Evolutionary conservation across 139 green algal genomes (phyloP).

Genomic region (Mesotaenium endlicherianum): DNA sequence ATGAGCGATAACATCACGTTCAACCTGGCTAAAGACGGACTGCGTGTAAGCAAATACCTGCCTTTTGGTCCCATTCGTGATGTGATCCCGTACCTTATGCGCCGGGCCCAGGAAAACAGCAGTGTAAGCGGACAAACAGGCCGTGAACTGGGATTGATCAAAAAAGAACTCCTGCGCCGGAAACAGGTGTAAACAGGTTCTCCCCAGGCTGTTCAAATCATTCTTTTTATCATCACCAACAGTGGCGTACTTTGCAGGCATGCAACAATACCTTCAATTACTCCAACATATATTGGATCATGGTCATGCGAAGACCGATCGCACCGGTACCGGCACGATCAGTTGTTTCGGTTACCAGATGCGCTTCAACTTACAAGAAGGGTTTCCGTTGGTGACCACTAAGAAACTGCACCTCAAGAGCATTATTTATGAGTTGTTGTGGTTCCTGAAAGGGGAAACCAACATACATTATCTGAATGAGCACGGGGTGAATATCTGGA

Average conservation of each 20-base stretch:
- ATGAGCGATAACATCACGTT: too few relatives aligned
- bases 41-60: constrained; percentile 43
- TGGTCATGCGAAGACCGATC: background rate
- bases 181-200: too few relatives aligned
- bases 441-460: background rate
- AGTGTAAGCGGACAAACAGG: constrained; percentile 31
- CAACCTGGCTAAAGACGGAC: too few relatives aligned
- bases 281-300: background rate
- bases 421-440: background rate
- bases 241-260: too few relatives aligned
- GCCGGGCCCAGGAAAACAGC: constrained; percentile 43
- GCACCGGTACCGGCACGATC: background rate
- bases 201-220: too few relatives aligned
- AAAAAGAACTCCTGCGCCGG: too few relatives aligned
- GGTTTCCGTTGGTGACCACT: background rate
- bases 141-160: too few relatives aligned
- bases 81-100: constrained; percentile 43
- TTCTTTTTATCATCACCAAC: too few relatives aligned
- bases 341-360: background rate
- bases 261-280: background rate
- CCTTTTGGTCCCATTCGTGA: constrained; percentile 16
- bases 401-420: background rate
- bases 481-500: background rate
- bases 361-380: background rate
- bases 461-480: background rate